Evolutionary conservation across 1,284 basidiomycete genomes (phyloP), one percentile per base, ranked within the genome.

Genomic region (Sporisorium exsertum): DNA sequence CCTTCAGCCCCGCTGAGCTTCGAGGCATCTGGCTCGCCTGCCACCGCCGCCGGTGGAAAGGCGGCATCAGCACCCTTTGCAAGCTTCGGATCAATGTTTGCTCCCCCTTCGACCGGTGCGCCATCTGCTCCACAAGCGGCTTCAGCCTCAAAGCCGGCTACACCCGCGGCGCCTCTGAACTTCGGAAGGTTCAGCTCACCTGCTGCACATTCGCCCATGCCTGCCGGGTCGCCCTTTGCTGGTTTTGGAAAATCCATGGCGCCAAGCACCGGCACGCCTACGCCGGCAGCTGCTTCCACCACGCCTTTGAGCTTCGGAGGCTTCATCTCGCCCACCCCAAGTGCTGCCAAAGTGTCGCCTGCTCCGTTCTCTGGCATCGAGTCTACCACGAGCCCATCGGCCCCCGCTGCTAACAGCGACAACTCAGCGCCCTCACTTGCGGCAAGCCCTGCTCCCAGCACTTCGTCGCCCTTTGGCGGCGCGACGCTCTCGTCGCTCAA

Each of bases 381-480:
- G 7, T 35, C 35, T 16, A 47, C 63, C n/a, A n/a, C 51, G 5
- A 46, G 56, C 5, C 40, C 64, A 12, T 7, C 52, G 6, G 46
- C 59, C 6, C 24, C 53, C 16, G 54, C 54, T 13, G 29, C 58
- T 2, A 33, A 47, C 32, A 52, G 24, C 40, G 45, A 49, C 24
- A 63, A 66, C 29, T 12, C 59, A 10, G 22, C 67, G 2, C 24
- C 52, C 4, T 24, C 54, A 15, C 37, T 58, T 35, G 53, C 61
- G 3, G 22, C 50, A 15, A 50, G n/a, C 51, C 32, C 60, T 22
- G 42, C 66, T 27, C 40, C 60, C 0, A 46, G 32, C 52, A 35
- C 33, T 7, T 60, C 61, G 26, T 60, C 61, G 40, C 57, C 60
- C 12, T 72, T 72, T 37, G 70, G 70, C 35, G 45, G 54, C 7